These are phyloP conservation scores for Aspergillus mulundensis DNA, from an alignment of 495 filamentous ascomycete species.

Conservation along the genomic window DNA sequence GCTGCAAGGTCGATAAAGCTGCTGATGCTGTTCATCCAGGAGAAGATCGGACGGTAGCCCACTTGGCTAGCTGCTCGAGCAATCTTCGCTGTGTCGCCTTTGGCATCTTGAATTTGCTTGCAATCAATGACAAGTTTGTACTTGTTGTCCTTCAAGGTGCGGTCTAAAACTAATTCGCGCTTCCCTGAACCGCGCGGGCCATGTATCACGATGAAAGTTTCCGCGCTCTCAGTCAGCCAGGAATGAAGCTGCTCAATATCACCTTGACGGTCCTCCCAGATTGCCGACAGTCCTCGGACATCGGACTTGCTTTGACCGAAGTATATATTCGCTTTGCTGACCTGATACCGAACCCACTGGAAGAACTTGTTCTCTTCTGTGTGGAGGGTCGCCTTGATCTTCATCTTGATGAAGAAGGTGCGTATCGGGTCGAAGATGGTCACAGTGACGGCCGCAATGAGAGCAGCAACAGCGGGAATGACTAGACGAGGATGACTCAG, in stretches of 20 bases:
- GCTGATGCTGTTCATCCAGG: conserved; percentile 92
- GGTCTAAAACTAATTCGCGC: conserved; percentile 78
- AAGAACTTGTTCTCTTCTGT: conserved; percentile 65
- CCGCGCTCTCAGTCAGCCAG: conserved; percentile 82
- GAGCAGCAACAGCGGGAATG: conserved; percentile 73
- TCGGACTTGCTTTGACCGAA: conserved; percentile 53
- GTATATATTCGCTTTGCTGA: conserved; percentile 59
- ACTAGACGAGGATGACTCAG: conserved; percentile 84
- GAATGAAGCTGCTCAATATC: conserved; percentile 74
- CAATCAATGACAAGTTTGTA: conserved; percentile 90
- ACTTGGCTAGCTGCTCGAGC: conserved; percentile 75
- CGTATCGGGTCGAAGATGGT: conserved; percentile 88
- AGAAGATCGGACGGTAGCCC: conserved; percentile 90
- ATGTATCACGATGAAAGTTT: conserved; percentile 92
- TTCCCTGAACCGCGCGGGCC: conserved; percentile 91
- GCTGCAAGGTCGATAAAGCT: conserved; percentile 88
- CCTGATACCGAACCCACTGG: conserved; percentile 77
- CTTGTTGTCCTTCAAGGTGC: conserved; percentile 69
- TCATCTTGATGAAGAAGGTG: conserved; percentile 84
- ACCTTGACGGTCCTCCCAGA: conserved; percentile 84
- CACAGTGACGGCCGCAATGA: conserved; percentile 82
- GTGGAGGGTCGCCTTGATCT: conserved; percentile 74
- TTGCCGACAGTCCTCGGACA: conserved; percentile 66
- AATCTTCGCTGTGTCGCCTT: conserved; percentile 86
- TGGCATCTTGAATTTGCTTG: conserved; percentile 87